Base-by-base conservation (phyloP, 306 rosid species). In the Vachellia collinsii region DNA sequence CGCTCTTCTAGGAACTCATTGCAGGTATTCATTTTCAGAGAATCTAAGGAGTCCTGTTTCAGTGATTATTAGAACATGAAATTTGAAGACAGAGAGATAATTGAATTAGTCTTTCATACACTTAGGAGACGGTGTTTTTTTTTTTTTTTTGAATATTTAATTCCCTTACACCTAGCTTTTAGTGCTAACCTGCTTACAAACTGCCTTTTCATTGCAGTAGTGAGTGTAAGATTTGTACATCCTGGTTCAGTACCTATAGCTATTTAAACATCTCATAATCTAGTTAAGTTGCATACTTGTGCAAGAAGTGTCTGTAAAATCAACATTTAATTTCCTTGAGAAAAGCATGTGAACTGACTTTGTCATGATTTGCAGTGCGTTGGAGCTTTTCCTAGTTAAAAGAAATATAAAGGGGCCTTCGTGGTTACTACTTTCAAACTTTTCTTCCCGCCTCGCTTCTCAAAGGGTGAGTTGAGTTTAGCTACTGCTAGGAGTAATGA, bases 361-460 rank as follows among this genome's bases (percentile, higher is more conserved):
- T 76, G 44, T 79, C 85, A 71, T 47, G 74, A 79, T 66, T 44
- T 93, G 85, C 99, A 95, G 99, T 58, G 98, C 97, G 3, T 85
- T 93, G 82, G 99, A 95, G 88, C 96, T 83, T 82, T 88, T 93
- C 74, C 92, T 95, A 84, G 72, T 95, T 81, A 93, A 95, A 86
- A 87, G 99, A 80, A 90, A 91, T 86, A 95, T 91, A 75, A 90
- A 87, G 87, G 99, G 99, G 61, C 99, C 99, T 70, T 88, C 93
- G 41, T 95, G 99, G 99, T 79, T 95, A 63, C 86, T 86, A 61
- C 43, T 93, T 83, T 86, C 96, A 41, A 87, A 89, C 58, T 91
- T 90, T 87, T 83, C 85, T 74, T 34, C 77, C 62, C 48, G 88
- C 66, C 75, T 87, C 77, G 83, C 88, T 88, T 83, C 94, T 70